Base-by-base conservation (phyloP, 371 early-diverging fungal species). In the Saksenaea vasiformis region DNA sequence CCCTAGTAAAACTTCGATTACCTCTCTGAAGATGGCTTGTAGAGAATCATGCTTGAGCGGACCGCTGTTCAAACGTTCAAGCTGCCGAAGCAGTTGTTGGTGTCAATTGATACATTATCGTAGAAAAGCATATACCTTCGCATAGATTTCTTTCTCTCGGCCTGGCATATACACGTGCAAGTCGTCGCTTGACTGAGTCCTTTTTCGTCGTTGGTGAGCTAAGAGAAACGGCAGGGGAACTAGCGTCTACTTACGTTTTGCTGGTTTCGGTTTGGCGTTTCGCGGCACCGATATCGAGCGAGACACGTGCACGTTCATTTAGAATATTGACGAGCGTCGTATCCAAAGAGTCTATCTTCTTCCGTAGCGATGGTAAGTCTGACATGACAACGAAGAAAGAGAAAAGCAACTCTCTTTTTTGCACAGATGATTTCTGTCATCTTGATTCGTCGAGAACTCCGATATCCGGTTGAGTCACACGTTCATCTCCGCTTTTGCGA, bases 271-370 rank as follows among this genome's bases (percentile, higher is more conserved):
- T 61, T 51, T 72, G 66, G 19, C 78, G 78, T 72, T 95, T 94
- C 31, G 90, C 91, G 13, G 86, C 83, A 3, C 93, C 94, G 65
- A 95, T 91, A 68, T 90, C 90, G 47, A 93, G 84, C 26, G 93
- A 91, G n/a, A 94, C 82, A 37, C 85, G 85, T 9, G 95, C 94
- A n/a, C 94, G 89, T 70, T 94, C 92, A 78, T 93, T 95, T 17
- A 94, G 84, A 35, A 94, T 76, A 27, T 85, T 75, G 36, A 95
- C 91, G 36, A 95, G 74, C 38, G 89, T 84, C 28, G 83, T 76
- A 74, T 94, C 94, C 26, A 95, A 76, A n/a, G 87, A 79, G 66
- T 93, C 92, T 54, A 95, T 92, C 64, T 88, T 81, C 44, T 78
- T 70, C 54, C 94, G 83, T 22, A 88, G 78, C 5, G 83, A 67